Percentiles rank a stretch among this genome's conserved stretches.
These are phyloP conservation scores for Malassezia brasiliensis DNA, from an alignment of 1,284 basidiomycete species.

Conservation along the genomic window DNA sequence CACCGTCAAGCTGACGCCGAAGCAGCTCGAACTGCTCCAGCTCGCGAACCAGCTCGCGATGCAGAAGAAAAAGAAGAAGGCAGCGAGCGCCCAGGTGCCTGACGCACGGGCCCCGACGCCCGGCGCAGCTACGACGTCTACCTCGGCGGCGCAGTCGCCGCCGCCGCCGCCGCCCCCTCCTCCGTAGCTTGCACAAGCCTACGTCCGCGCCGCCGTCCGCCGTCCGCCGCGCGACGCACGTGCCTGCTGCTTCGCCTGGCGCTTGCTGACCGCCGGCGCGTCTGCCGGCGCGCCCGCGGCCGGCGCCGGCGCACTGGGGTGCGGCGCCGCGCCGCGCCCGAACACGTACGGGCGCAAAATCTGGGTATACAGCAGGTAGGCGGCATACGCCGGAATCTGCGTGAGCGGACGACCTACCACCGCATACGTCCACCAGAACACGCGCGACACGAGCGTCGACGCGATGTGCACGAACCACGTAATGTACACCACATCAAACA, in stretches of 20 bases:
- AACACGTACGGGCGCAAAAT: slow-evolving; percentile 41
- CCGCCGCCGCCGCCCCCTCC: no score
- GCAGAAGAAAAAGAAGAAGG: slow-evolving; percentile 23
- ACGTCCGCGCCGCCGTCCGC: no score
- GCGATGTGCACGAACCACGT: slow-evolving; percentile 48
- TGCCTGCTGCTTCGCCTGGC: slow-evolving; percentile 44
- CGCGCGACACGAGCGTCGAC: slow-evolving; percentile 33
- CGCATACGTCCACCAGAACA: slow-evolving; percentile 17
- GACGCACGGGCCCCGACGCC: background rate
- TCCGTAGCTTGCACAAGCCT: no score
- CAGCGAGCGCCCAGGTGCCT: background rate
- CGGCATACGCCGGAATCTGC: slow-evolving; percentile 47
- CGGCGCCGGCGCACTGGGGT: slow-evolving; percentile 3
- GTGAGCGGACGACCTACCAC: slow-evolving; percentile 8
- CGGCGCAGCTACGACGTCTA: background rate
- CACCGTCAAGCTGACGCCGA: slow-evolving; percentile 36
- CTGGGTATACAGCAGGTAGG: slow-evolving; percentile 36
- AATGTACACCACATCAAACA: slow-evolving; percentile 49
- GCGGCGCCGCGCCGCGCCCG: slow-evolving; percentile 24
- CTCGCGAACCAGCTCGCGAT: slow-evolving; percentile 39
- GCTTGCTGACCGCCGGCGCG: slow-evolving; percentile 25
- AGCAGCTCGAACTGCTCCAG: slow-evolving; percentile 41
- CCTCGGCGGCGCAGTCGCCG: no score
- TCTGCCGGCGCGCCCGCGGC: background rate
- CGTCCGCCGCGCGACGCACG: slow-evolving; percentile 21